Percentiles rank a stretch among this genome's conserved stretches.
Conservation (phyloP, 257 asterid species). For the Buddleja alternifolia region DNA sequence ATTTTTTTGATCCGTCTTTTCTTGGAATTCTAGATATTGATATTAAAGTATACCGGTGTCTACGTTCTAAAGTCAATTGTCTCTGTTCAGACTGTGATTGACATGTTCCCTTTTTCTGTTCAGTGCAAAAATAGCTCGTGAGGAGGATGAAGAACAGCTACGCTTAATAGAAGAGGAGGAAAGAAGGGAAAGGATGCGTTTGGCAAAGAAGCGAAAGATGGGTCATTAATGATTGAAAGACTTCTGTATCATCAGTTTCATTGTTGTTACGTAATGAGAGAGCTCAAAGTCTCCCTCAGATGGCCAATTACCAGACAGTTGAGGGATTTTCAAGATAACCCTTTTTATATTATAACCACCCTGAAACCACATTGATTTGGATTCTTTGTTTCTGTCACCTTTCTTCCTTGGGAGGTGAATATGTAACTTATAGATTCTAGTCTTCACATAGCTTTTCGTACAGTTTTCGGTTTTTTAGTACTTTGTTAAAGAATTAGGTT, state of each 20-base stretch:
- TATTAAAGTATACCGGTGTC: too few species aligned
- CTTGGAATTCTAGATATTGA: neutral
- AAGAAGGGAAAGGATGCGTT: slow-evolving; percentile 56
- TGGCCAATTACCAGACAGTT: neutral
- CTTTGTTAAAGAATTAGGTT: neutral
- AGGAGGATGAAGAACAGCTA: slow-evolving; percentile 81
- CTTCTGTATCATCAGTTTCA: neutral
- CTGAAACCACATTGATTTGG: neutral
- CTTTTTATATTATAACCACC: neutral
- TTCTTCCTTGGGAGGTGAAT: slow-evolving; percentile 7
- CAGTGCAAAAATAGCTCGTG: slow-evolving; percentile 63
- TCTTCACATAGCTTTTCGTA: neutral
- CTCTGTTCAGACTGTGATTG: neutral
- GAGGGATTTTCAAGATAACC: neutral
- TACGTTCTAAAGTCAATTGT: neutral
- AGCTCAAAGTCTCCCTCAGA: neutral
- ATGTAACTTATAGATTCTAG: slow-evolving; percentile 27
- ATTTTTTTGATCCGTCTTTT: neutral
- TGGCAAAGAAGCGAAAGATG: slow-evolving; percentile 69
- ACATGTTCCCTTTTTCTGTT: slow-evolving; percentile 15
- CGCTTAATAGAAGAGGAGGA: slow-evolving; percentile 80
- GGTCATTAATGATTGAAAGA: slow-evolving; percentile 11
- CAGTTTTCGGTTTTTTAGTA: neutral
- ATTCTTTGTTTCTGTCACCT: neutral
- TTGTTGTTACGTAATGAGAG: neutral